A percentile compares a stretch with the other conserved stretches of the same genome.
phyloP scores from a whole-genome alignment of 2,329 filamentous ascomycete genomes.

The Byssoonygena ceratinophila region DNA sequence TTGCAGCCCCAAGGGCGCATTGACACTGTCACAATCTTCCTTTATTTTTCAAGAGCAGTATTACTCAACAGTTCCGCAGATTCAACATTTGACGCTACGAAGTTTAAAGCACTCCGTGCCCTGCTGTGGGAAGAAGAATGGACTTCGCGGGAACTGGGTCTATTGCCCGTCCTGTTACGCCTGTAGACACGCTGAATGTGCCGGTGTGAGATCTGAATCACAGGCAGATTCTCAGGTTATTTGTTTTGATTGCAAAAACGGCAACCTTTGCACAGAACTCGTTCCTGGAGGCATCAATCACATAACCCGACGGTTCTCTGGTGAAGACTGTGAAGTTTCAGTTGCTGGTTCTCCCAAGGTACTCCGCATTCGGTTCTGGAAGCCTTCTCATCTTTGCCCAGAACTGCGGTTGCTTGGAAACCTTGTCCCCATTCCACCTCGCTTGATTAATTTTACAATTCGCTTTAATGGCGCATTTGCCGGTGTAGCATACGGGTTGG shows the following conservation, averaged over 20 bases:
- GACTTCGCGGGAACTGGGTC: background rate
- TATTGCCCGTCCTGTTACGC: background rate
- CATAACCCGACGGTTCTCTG: constrained; percentile 13
- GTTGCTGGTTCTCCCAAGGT: constrained; percentile 11
- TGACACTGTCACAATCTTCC: constrained; percentile 21
- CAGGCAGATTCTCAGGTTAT: constrained; percentile 13
- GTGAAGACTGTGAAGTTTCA: constrained; percentile 14
- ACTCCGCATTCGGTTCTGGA: constrained; percentile 17
- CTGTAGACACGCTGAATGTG: background rate
- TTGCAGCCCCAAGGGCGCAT: constrained; percentile 17
- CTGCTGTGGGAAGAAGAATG: constrained; percentile 20
- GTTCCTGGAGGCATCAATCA: constrained; percentile 17
- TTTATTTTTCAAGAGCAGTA: constrained; percentile 18
- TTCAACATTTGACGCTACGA: constrained; percentile 15
- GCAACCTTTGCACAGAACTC: constrained; percentile 15
- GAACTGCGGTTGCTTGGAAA: constrained; percentile 17
- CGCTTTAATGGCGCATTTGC: constrained; percentile 13
- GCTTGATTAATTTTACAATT: constrained; percentile 17
- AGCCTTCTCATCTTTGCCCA: constrained; percentile 18
- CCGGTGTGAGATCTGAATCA: constrained; percentile 1
- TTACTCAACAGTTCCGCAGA: constrained; percentile 20
- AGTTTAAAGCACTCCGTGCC: constrained; percentile 18
- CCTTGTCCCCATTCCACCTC: constrained; percentile 13
- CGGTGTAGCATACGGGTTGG: constrained; percentile 20
- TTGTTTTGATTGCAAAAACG: constrained; percentile 18